phyloP scores from a whole-genome alignment of 768 basidiomycete genomes.

The Naematelia encephala region DNA sequence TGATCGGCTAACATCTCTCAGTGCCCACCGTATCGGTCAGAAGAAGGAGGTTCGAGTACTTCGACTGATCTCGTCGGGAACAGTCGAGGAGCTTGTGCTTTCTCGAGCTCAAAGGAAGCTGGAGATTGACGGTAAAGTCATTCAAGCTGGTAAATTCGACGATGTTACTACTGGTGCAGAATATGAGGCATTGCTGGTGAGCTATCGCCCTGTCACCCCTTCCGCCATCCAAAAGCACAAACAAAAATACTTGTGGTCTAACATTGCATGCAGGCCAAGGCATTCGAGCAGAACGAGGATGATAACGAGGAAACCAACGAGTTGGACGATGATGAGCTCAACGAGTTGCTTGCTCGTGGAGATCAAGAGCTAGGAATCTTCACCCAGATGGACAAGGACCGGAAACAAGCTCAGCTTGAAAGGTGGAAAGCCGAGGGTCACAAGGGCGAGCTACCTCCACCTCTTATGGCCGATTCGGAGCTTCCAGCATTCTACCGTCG shows the following conservation, averaged over 20 bases:
- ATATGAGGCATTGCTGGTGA: conserved; percentile 87
- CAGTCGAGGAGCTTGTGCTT: conserved; percentile 97
- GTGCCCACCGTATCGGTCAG: conserved; percentile 97
- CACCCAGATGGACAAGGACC: conserved; percentile 74
- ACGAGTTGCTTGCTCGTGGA: conserved; percentile 80
- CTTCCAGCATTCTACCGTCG: conserved; percentile 87
- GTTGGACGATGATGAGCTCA: conserved; percentile 64
- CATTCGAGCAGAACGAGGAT: conserved; percentile 57
- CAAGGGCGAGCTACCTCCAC: conserved; percentile 70
- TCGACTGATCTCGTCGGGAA: conserved; percentile 95
- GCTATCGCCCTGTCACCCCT: no score
- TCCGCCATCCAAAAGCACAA: no score
- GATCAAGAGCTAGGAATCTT: conserved; percentile 76
- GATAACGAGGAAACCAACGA: conserved; percentile 52
- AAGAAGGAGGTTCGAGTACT: conserved; percentile 96
- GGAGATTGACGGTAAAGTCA: conserved; percentile 98
- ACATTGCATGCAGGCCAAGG: conserved; percentile 52
- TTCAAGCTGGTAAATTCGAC: conserved; percentile 97
- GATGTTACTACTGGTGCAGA: conserved; percentile 98
- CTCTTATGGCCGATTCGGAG: conserved; percentile 80
- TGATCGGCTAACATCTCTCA: conserved; percentile 13
- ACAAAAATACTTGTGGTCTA: neutral
- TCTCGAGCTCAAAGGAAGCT: conserved; percentile 92
- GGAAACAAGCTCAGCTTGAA: conserved; percentile 65
- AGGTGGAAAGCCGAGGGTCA: conserved; percentile 71